Evolutionary conservation across 2,329 filamentous ascomycete genomes (phyloP).

Genomic region (Fusarium sp.): DNA sequence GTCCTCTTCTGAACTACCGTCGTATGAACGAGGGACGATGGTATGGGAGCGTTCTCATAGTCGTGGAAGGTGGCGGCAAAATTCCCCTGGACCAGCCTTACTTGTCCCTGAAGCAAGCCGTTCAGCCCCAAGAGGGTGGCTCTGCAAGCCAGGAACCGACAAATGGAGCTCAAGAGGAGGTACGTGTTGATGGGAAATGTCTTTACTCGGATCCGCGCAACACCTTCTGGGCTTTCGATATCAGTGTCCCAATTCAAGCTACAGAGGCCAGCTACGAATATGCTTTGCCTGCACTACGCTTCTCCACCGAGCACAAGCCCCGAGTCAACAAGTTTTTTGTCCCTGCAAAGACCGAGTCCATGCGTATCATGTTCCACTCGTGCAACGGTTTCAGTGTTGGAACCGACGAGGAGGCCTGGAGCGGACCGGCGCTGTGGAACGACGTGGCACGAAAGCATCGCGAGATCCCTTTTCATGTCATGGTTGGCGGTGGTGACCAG

Average conservation of each 20-base stretch:
- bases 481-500: conserved; percentile 93
- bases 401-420: conserved; percentile 85
- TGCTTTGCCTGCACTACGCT: conserved; percentile 70
- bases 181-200: conserved; percentile 51
- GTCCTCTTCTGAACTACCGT: conserved; percentile 80
- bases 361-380: conserved; percentile 99
- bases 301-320: conserved; percentile 64
- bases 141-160: conserved; percentile 37
- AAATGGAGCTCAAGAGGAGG: conserved; percentile 54
- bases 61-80: conserved; percentile 75
- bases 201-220: conserved; percentile 71
- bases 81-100: conserved; percentile 65
- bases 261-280: conserved; percentile 83
- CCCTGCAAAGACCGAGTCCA: conserved; percentile 81
- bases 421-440: conserved; percentile 92
- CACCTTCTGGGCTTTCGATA: conserved; percentile 94
- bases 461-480: conserved; percentile 88
- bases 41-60: conserved; percentile 86
- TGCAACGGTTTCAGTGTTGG: conserved; percentile 96
- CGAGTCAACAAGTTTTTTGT: conserved; percentile 80
- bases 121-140: conserved; percentile 31
- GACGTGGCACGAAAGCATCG: conserved; percentile 87
- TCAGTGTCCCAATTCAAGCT: conserved; percentile 77
- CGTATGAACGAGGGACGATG: conserved; percentile 76
- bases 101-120: conserved; percentile 61